phyloP scores from a whole-genome alignment of 768 basidiomycete species.

The Trametes villosa region DNA sequence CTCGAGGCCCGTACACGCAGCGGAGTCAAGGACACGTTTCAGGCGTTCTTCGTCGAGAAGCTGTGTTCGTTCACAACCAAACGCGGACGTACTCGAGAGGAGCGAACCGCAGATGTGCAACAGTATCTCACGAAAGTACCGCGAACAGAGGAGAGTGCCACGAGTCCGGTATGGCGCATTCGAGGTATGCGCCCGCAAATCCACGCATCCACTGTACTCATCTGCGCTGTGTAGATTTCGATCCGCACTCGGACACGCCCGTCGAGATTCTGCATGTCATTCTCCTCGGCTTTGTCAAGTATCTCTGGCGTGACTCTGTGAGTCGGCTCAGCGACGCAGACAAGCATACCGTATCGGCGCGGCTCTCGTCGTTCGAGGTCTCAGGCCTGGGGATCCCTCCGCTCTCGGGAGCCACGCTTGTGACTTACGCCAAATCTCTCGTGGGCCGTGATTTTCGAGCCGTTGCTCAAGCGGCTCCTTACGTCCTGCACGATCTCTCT shows the following conservation, averaged over 20 bases:
- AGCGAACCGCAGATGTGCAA: conserved; percentile 23
- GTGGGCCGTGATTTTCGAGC: conserved; percentile 39
- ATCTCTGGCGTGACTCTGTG: conserved; percentile 48
- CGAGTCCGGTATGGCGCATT: conserved; percentile 42
- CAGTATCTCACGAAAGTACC: neutral
- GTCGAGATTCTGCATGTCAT: conserved; percentile 50
- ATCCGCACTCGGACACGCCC: conserved; percentile 49
- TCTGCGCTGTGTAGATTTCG: conserved; percentile 35
- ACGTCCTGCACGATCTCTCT: conserved; percentile 41
- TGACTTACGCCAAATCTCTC: conserved; percentile 43
- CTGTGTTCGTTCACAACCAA: neutral
- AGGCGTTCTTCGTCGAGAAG: conserved; percentile 32
- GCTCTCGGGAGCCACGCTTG: conserved; percentile 38
- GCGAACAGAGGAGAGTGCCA: conserved; percentile 25
- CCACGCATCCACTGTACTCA: neutral
- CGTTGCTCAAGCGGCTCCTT: conserved; percentile 40
- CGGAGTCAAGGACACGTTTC: conserved; percentile 41
- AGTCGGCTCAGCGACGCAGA: conserved; percentile 17
- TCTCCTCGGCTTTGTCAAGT: conserved; percentile 51
- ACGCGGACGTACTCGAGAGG: conserved; percentile 6
- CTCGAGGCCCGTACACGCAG: conserved; percentile 29
- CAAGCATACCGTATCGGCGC: conserved; percentile 33
- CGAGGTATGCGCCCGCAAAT: conserved; percentile 5
- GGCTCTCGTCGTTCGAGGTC: conserved; percentile 38
- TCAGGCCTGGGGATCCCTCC: conserved; percentile 38